A percentile compares a stretch with the other conserved stretches of the same genome.
Evolutionary conservation across 768 basidiomycete species (phyloP).

Genomic region (Panaeolus papilionaceus): DNA sequence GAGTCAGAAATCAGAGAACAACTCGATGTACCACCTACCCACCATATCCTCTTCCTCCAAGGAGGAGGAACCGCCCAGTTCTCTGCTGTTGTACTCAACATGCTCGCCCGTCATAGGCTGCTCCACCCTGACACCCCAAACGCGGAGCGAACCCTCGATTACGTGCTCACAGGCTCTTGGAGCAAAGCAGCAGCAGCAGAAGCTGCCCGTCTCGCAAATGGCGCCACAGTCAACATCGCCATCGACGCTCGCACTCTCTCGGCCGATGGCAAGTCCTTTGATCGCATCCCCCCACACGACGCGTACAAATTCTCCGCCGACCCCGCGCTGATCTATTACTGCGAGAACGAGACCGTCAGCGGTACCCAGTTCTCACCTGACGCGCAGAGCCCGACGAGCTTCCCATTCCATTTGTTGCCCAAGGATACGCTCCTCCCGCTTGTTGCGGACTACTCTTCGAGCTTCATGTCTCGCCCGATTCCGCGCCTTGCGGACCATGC

Average conservation of each 20-base stretch:
- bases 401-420: constrained; percentile 83
- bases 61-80: constrained; percentile 95
- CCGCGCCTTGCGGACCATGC: constrained; percentile 88
- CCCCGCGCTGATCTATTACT: constrained; percentile 95
- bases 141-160: constrained; percentile 76
- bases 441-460: constrained; percentile 94
- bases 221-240: constrained; percentile 65
- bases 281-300: constrained; percentile 77
- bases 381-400: constrained; percentile 59
- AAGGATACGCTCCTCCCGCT: constrained; percentile 70
- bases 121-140: constrained; percentile 64
- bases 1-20: constrained; percentile 75
- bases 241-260: constrained; percentile 71
- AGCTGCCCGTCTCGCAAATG: constrained; percentile 71
- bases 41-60: constrained; percentile 90
- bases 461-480: constrained; percentile 96
- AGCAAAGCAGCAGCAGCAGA: constrained; percentile 87
- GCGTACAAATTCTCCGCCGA: constrained; percentile 79
- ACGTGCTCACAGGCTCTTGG: constrained; percentile 94
- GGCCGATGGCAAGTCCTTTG: constrained; percentile 71
- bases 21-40: constrained; percentile 82
- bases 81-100: constrained; percentile 89
- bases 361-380: constrained; percentile 86
- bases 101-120: constrained; percentile 85
- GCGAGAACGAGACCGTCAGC: constrained; percentile 99